Evolutionary conservation across 2,329 filamentous ascomycete genomes (phyloP).

Genomic region (Colletotrichum acutatum): DNA sequence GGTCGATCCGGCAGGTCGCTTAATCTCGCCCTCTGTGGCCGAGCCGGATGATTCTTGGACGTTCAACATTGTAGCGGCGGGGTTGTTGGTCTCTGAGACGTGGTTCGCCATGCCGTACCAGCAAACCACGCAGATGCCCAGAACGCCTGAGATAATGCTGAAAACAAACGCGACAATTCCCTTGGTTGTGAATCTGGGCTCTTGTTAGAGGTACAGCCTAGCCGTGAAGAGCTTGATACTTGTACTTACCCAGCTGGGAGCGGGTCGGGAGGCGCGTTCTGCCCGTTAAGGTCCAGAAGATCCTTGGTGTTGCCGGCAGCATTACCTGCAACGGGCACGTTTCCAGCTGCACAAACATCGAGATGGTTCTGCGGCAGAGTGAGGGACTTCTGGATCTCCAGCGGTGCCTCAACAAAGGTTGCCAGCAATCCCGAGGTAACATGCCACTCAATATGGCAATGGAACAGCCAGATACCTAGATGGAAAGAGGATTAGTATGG

Average conservation of each 20-base stretch:
- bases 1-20: too few species aligned
- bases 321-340: slow-evolving; percentile 70
- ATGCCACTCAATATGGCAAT: slow-evolving; percentile 87
- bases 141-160: slow-evolving; percentile 73
- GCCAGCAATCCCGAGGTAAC: slow-evolving; percentile 73
- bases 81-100: too few species aligned
- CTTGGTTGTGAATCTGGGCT: slow-evolving; percentile 68
- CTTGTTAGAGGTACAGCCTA: background rate
- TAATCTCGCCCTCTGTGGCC: too few species aligned
- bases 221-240: slow-evolving; percentile 33
- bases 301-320: slow-evolving; percentile 78
- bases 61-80: too few species aligned
- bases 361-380: slow-evolving; percentile 69
- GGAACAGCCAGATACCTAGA: slow-evolving; percentile 74
- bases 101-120: slow-evolving; percentile 69
- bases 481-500: background rate
- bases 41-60: too few species aligned
- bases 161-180: slow-evolving; percentile 82
- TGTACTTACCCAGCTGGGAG: slow-evolving; percentile 70
- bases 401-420: slow-evolving; percentile 72
- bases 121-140: slow-evolving; percentile 74
- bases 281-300: slow-evolving; percentile 70
- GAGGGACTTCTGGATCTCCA: slow-evolving; percentile 69
- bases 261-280: slow-evolving; percentile 64
- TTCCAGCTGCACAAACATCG: slow-evolving; percentile 65